Percentiles rank a stretch among this genome's conserved stretches.
phyloP scores from a whole-genome alignment of 495 filamentous ascomycete species.

The Aspergillus indologenus region DNA sequence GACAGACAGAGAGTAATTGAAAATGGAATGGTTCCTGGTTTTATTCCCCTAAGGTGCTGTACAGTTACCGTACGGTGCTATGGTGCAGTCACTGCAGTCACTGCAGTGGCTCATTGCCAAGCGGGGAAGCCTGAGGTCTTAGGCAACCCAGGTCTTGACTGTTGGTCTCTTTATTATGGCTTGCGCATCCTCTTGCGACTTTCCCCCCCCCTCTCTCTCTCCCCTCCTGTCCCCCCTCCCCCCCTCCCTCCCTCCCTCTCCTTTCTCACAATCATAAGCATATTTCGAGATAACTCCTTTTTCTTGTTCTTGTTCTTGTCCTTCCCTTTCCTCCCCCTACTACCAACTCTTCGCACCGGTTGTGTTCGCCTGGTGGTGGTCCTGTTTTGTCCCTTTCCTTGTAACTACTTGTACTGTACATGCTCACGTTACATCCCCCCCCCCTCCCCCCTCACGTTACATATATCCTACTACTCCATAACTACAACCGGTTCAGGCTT shows the following conservation, averaged over 20 bases:
- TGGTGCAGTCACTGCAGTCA: no score
- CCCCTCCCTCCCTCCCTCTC: background rate
- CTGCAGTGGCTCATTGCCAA: no score
- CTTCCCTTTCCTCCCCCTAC: background rate
- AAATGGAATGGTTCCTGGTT: background rate
- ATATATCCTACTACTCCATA: background rate
- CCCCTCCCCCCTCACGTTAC: conserved; percentile 11
- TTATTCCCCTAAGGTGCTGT: no score
- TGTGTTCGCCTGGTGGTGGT: background rate
- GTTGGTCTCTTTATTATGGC: background rate
- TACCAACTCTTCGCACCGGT: background rate
- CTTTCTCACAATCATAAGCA: no score
- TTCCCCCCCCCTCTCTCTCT: conserved; percentile 1
- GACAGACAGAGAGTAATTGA: background rate
- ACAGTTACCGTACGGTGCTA: no score
- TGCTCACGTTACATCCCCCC: background rate
- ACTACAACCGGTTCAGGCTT: background rate
- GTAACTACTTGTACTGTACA: background rate
- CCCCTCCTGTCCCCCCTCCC: background rate
- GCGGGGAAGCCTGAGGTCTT: background rate
- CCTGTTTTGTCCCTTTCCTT: background rate
- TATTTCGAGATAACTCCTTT: background rate
- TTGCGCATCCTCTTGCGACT: conserved; percentile 6
- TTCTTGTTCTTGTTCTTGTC: no score
- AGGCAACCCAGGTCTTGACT: background rate